phyloP scores from a whole-genome alignment of 331 rosid genomes.

The Quercus tomentella region DNA sequence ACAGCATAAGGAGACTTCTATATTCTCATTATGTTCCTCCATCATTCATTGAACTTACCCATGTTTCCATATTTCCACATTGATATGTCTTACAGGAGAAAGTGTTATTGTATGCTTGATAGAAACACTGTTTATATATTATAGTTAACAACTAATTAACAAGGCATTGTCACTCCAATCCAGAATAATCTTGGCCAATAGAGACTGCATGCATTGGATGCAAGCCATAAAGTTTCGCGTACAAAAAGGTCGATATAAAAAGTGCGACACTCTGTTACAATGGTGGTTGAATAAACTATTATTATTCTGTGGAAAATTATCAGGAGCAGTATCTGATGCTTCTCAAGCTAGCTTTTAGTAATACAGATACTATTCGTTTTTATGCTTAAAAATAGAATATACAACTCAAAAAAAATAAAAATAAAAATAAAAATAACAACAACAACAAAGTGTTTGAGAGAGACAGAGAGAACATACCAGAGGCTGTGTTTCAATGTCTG shows the following conservation, averaged over 20 bases:
- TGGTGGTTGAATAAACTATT: background rate
- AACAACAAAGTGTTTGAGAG: background rate
- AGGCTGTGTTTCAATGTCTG: conserved; percentile 33
- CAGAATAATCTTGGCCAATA: too few species aligned
- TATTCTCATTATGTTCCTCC: background rate
- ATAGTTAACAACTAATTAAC: too few species aligned
- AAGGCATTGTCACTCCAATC: too few species aligned
- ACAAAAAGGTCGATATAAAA: background rate
- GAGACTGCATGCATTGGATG: background rate
- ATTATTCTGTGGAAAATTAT: conserved; percentile 5
- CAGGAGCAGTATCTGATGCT: conserved; percentile 30
- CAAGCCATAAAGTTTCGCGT: background rate
- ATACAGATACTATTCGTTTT: background rate
- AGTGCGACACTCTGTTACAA: background rate
- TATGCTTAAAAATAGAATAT: background rate
- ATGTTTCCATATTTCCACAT: background rate
- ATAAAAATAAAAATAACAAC: too few species aligned
- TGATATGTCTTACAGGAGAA: background rate
- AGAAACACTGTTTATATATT: too few species aligned
- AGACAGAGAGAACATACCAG: conserved; percentile 28
- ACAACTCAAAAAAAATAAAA: too few species aligned
- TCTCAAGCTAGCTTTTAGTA: background rate
- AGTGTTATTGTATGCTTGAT: background rate
- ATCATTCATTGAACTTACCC: too few species aligned
- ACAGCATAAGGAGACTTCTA: background rate